A percentile compares a stretch with the other conserved stretches of the same genome.
These are phyloP conservation scores for Glutinoglossum americanum DNA, from an alignment of 495 filamentous ascomycete genomes.

Conservation along the genomic window DNA sequence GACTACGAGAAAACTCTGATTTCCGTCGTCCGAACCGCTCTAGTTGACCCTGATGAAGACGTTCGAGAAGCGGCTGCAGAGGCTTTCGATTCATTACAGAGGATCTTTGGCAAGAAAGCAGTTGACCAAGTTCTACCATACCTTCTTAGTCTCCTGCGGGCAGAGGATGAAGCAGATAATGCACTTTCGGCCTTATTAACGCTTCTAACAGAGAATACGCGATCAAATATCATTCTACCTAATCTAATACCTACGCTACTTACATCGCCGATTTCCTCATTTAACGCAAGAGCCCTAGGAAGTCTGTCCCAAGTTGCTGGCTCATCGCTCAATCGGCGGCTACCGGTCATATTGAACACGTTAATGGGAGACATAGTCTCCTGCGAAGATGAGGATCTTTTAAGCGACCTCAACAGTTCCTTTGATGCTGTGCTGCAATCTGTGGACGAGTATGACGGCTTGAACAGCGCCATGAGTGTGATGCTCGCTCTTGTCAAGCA, in stretches of 20 bases:
- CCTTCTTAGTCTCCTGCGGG: slow-evolving; percentile 67
- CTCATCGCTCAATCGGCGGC: slow-evolving; percentile 64
- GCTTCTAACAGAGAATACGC: slow-evolving; percentile 74
- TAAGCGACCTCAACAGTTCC: slow-evolving; percentile 46
- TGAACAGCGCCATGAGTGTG: slow-evolving; percentile 86
- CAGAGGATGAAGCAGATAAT: slow-evolving; percentile 72
- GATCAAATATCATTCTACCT: slow-evolving; percentile 89
- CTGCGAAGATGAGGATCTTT: slow-evolving; percentile 54
- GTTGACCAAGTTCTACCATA: slow-evolving; percentile 88
- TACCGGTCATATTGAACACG: slow-evolving; percentile 75
- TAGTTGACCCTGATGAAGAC: slow-evolving; percentile 73
- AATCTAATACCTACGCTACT: slow-evolving; percentile 88
- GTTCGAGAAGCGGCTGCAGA: slow-evolving; percentile 92
- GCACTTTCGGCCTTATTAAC: slow-evolving; percentile 82
- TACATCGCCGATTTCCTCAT: slow-evolving; percentile 69
- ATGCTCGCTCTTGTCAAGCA: slow-evolving; percentile 74
- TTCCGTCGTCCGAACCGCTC: slow-evolving; percentile 76
- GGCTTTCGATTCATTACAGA: slow-evolving; percentile 85
- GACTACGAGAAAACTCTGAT: slow-evolving; percentile 91
- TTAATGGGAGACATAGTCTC: slow-evolving; percentile 80
- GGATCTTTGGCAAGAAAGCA: slow-evolving; percentile 77
- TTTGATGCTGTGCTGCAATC: slow-evolving; percentile 79
- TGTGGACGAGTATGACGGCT: slow-evolving; percentile 86
- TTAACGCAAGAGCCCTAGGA: slow-evolving; percentile 85
- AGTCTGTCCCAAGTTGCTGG: slow-evolving; percentile 82